Percentiles rank a stretch among this genome's conserved stretches.
Conservation (phyloP, 805 yeast genomes). For the Torulaspora gathmanii region DNA sequence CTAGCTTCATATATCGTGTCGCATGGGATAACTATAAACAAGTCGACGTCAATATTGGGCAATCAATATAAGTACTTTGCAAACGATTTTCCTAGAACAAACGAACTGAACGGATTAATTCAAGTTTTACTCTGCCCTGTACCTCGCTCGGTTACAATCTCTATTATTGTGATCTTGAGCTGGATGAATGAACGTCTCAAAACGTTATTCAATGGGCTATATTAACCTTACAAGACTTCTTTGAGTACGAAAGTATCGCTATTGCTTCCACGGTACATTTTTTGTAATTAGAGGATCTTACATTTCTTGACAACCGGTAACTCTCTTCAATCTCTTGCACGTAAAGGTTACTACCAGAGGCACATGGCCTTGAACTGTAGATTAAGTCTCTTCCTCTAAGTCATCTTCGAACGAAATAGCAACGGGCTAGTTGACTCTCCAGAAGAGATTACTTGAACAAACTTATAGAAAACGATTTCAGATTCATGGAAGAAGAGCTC, state of each 20-base stretch:
- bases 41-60: constrained; percentile 63
- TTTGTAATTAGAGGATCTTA: constrained; percentile 34
- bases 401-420: too few relatives aligned
- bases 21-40: constrained; percentile 90
- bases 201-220: constrained; percentile 43
- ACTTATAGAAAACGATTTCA: not conserved
- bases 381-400: not conserved
- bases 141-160: constrained; percentile 56
- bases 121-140: constrained; percentile 41
- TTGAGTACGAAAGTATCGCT: constrained; percentile 55
- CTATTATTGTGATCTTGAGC: constrained; percentile 50
- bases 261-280: constrained; percentile 16
- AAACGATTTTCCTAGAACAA: not conserved
- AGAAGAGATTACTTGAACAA: not conserved
- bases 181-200: constrained; percentile 42
- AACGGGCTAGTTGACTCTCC: too few relatives aligned
- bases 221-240: constrained; percentile 40
- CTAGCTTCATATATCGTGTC: constrained; percentile 90
- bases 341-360: not conserved
- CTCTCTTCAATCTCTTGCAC: too few relatives aligned
- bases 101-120: constrained; percentile 1
- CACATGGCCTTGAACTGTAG: not conserved
- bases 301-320: constrained; percentile 7
- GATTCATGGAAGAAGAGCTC: not conserved
- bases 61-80: constrained; percentile 5